Conservation (phyloP, 306 rosid species). For the Cucurbita argyrosperma region DNA sequence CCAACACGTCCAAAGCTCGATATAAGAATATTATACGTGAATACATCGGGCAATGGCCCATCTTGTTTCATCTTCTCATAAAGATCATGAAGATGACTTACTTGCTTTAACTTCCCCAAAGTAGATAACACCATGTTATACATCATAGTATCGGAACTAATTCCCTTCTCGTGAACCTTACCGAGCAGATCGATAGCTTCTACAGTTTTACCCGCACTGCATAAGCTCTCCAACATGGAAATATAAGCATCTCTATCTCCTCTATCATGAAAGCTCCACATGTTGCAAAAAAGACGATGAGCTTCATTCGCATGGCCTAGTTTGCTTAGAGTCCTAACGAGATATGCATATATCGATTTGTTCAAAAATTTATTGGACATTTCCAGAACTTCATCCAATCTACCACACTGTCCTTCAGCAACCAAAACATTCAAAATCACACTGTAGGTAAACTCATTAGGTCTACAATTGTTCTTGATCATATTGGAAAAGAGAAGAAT, state of each 20-base stretch:
- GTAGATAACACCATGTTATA: slow-evolving; percentile 62
- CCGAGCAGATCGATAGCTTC: slow-evolving; percentile 71
- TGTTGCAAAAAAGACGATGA: slow-evolving; percentile 74
- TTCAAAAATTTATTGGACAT: slow-evolving; percentile 46
- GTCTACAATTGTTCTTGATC: slow-evolving; percentile 61
- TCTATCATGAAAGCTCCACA: slow-evolving; percentile 70
- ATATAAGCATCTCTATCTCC: slow-evolving; percentile 66
- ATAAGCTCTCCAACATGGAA: slow-evolving; percentile 81
- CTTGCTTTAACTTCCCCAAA: slow-evolving; percentile 62
- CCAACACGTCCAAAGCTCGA: slow-evolving; percentile 78
- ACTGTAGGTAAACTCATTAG: slow-evolving; percentile 72
- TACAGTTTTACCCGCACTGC: slow-evolving; percentile 49
- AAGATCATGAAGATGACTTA: slow-evolving; percentile 51
- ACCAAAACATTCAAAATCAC: slow-evolving; percentile 53
- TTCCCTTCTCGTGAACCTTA: slow-evolving; percentile 70
- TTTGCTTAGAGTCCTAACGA: slow-evolving; percentile 60
- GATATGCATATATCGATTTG: slow-evolving; percentile 52
- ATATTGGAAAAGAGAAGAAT: slow-evolving; percentile 54
- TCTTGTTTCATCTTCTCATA: slow-evolving; percentile 66
- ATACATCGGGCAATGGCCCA: slow-evolving; percentile 65
- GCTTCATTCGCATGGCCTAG: slow-evolving; percentile 79
- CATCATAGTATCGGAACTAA: slow-evolving; percentile 61
- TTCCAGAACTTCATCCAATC: slow-evolving; percentile 48
- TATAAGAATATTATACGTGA: slow-evolving; percentile 76
- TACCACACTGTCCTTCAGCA: slow-evolving; percentile 64